phyloP scores from a whole-genome alignment of 2,329 filamentous ascomycete species.

The Verticillium nonalfalfae region DNA sequence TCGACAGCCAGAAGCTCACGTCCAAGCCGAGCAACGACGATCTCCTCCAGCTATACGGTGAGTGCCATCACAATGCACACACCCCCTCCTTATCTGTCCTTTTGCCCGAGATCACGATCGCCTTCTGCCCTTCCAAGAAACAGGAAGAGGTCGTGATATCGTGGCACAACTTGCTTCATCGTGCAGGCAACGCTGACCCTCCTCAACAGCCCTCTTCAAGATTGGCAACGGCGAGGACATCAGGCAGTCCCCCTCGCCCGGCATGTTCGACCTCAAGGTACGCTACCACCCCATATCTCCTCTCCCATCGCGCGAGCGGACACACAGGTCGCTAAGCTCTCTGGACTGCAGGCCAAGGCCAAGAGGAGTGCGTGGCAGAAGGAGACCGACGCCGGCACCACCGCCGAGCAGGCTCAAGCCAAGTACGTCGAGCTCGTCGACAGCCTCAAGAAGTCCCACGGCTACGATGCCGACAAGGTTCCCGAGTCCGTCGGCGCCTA shows the following conservation, averaged over 20 bases:
- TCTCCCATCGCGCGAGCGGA: not conserved
- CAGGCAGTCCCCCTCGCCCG: conserved; percentile 47
- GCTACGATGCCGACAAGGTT: conserved; percentile 58
- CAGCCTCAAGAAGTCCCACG: conserved; percentile 62
- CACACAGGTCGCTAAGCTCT: not conserved
- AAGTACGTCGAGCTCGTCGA: conserved; percentile 71
- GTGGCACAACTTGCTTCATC: conserved; percentile 3
- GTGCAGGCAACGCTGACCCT: not conserved
- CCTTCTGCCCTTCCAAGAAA: not conserved
- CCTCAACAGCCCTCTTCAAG: conserved; percentile 49
- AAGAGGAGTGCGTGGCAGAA: conserved; percentile 77
- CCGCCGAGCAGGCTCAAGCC: conserved; percentile 63
- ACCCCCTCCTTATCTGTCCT: not conserved
- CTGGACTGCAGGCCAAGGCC: conserved; percentile 58
- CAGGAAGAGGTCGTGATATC: not conserved
- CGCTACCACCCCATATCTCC: conserved; percentile 12
- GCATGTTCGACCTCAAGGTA: conserved; percentile 68
- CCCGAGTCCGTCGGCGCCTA: conserved; percentile 48
- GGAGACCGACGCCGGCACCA: conserved; percentile 56
- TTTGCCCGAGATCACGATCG: not conserved
- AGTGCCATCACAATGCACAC: conserved; percentile 18
- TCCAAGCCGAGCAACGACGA: conserved; percentile 58
- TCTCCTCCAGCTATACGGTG: conserved; percentile 57
- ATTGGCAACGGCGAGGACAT: conserved; percentile 51
- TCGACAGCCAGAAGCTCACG: conserved; percentile 62